Conservation (phyloP, 2,329 filamentous ascomycete species). For the Fusarium sp. region DNA sequence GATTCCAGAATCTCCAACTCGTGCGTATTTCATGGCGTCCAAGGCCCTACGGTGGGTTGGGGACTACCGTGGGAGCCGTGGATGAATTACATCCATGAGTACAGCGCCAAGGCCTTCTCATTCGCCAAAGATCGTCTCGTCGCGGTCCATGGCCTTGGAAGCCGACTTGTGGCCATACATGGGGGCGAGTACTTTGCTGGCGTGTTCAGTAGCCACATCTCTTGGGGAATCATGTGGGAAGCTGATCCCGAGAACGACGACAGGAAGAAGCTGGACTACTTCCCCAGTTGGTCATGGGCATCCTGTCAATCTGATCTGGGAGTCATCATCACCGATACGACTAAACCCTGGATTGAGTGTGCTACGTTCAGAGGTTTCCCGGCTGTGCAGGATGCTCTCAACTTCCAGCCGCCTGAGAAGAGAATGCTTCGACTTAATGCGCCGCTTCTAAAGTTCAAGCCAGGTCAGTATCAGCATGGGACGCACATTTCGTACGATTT, state of each 20-base stretch:
- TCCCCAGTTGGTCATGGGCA: not conserved
- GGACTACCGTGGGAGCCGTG: not conserved
- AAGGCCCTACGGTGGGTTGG: not conserved
- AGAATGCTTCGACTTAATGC: not conserved
- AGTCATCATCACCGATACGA: not conserved
- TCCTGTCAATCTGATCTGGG: not conserved
- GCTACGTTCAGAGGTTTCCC: not conserved
- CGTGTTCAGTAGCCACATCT: not conserved
- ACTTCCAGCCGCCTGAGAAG: not conserved
- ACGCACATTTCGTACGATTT: not conserved
- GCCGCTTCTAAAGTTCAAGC: not conserved
- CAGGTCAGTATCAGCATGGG: not conserved
- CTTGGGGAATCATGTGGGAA: not conserved
- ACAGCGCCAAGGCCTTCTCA: not conserved
- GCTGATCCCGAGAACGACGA: not conserved
- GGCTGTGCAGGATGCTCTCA: not conserved
- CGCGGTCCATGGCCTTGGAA: not conserved
- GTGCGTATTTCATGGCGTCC: not conserved
- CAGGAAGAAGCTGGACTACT: not conserved
- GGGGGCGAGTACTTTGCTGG: not conserved
- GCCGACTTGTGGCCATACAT: not conserved
- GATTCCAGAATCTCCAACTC: not conserved
- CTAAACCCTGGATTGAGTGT: not conserved
- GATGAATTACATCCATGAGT: not conserved
- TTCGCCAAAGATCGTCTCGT: not conserved